Conservation (phyloP, 345 rosid species). For the Chamaenerion angustifolium region DNA sequence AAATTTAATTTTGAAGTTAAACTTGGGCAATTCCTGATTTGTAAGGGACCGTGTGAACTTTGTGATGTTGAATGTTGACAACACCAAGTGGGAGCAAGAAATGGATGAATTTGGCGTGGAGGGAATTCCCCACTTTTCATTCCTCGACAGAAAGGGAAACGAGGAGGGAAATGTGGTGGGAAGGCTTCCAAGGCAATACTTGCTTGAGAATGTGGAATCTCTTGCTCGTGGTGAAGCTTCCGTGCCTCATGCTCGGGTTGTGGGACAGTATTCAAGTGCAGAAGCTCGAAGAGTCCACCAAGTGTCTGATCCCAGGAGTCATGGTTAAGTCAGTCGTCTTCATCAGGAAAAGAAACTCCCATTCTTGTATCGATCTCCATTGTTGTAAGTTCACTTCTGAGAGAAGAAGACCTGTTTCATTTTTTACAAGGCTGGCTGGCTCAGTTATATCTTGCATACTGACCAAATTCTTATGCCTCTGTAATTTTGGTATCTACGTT, state of each 20-base stretch:
- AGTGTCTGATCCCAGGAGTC: conserved; percentile 80
- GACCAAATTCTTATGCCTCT: too few relatives aligned
- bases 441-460: too few relatives aligned
- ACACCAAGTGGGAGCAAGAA: conserved; percentile 97
- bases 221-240: conserved; percentile 60
- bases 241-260: conserved; percentile 75
- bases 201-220: conserved; percentile 72
- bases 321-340: conserved; percentile 38
- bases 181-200: conserved; percentile 64
- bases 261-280: conserved; percentile 70
- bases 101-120: conserved; percentile 91
- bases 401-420: too few relatives aligned
- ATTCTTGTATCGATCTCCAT: not conserved
- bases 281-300: conserved; percentile 58
- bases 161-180: conserved; percentile 95
- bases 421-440: too few relatives aligned
- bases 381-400: too few relatives aligned
- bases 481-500: too few relatives aligned
- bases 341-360: too few relatives aligned
- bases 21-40: too few relatives aligned
- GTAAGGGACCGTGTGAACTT: conserved; percentile 84
- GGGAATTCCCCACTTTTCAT: conserved; percentile 88
- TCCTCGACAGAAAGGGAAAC: conserved; percentile 70
- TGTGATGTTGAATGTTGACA: conserved; percentile 92
- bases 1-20: too few relatives aligned